Base-by-base conservation (phyloP, 2,329 filamentous ascomycete species). In the Alternaria sp. region DNA sequence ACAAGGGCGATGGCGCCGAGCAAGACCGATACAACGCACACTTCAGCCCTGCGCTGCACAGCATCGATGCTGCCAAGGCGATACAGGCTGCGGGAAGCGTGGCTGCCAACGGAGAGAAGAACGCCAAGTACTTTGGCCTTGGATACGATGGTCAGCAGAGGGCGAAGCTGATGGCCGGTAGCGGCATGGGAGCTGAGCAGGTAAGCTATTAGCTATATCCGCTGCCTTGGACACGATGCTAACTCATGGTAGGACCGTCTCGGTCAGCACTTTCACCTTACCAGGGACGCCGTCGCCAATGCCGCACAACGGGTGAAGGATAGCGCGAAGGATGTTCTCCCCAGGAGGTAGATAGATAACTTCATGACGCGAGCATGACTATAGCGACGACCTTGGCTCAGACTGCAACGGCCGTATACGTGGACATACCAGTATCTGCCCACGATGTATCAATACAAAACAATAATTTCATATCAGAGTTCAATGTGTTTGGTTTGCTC, bases 121-220 rank as follows among this genome's bases (percentile, higher is more conserved):
- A 75, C 52, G 73, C 74, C 21, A 69, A 73, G 49, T 67, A 68
- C 25, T 69, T 68, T 47, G 74, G 76, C 21, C 69, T 79, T 6
- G 76, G 76, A 1, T 62, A 70, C 28, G 77, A 79, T 61, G 77
- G 77, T 8, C 72, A 67, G 57, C 72, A 70, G 62, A 65, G 72
- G 46, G 77, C 75, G 25, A 73, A 71, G 62, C 46, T 70, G 30
- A 54, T 78, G 62, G 76, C 77, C 32, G 63, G 64, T 40, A 69
- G 73, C 50, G 75, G 76, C n/a, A 63, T 60, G 13, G 77, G 76
- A 8, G 76, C 76, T 32, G 77, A 79, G 58, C 77, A 79, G 71
- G 77, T 79, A 72, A 49, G 68, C 57, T 23, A 50, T 21, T n/a
- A 26, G 36, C 4, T 3, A 6, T 36, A 3, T 11, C 5, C 11